Evolutionary conservation across 108 stramenopile species (phyloP).

Genomic region (Epipyxis sp.): DNA sequence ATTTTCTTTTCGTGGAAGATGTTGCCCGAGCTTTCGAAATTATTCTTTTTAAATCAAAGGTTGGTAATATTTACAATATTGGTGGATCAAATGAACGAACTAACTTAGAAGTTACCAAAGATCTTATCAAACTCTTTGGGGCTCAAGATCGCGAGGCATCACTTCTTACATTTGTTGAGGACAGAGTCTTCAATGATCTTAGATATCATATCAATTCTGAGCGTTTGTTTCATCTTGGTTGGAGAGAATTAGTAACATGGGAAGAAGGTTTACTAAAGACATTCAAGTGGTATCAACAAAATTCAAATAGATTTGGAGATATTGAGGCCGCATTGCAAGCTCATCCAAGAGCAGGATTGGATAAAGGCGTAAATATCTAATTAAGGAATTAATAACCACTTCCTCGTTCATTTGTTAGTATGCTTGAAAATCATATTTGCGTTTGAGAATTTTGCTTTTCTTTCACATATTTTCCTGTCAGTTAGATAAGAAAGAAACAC

Average conservation of each 20-base stretch:
- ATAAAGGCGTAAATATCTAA: conserved; percentile 24
- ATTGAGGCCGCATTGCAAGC: conserved; percentile 92
- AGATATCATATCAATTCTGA: conserved; percentile 91
- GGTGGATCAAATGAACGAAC: conserved; percentile 86
- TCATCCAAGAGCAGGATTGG: conserved; percentile 69
- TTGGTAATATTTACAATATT: conserved; percentile 94
- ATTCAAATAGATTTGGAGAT: conserved; percentile 83
- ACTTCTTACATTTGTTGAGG: conserved; percentile 79
- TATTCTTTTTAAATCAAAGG: conserved; percentile 83
- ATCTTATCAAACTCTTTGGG: conserved; percentile 73
- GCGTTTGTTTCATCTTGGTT: conserved; percentile 81
- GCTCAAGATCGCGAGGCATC: conserved; percentile 61
- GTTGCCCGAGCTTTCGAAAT: conserved; percentile 92
- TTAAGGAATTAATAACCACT: no score
- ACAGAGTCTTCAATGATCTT: conserved; percentile 95
- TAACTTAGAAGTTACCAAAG: conserved; percentile 76
- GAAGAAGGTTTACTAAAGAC: conserved; percentile 86
- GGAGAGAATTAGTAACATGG: conserved; percentile 87
- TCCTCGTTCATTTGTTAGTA: no score
- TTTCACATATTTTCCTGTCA: no score
- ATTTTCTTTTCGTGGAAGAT: conserved; percentile 94
- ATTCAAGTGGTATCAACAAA: conserved; percentile 89
- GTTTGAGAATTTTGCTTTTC: no score
- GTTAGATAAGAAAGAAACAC: no score
- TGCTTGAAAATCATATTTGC: no score